Conservation (phyloP, 352 stramenopile genomes). For the Plasmopara viticola region DNA sequence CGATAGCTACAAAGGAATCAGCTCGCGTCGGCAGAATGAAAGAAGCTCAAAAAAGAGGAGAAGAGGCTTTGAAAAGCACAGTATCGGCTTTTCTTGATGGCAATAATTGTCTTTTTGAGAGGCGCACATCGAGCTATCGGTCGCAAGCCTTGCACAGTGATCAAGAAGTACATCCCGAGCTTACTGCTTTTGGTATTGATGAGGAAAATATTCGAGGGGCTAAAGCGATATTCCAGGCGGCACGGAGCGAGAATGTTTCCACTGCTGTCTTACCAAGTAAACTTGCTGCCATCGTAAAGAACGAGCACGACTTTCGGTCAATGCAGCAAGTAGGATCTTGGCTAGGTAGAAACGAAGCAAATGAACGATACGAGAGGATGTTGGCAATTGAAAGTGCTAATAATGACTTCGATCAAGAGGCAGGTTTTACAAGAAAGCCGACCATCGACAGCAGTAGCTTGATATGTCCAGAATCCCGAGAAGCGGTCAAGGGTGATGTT, state of each 20-base stretch:
- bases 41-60: slow-evolving; percentile 42
- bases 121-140: slow-evolving; percentile 44
- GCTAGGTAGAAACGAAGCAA: slow-evolving; percentile 48
- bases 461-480: slow-evolving; percentile 33
- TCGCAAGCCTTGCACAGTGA: slow-evolving; percentile 30
- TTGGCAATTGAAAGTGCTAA: slow-evolving; percentile 10
- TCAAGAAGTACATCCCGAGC: slow-evolving; percentile 6
- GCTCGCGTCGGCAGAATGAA: slow-evolving; percentile 23
- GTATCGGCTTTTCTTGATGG: slow-evolving; percentile 54
- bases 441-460: slow-evolving; percentile 31
- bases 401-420: background rate
- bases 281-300: slow-evolving; percentile 32
- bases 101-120: slow-evolving; percentile 53
- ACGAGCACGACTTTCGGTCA: slow-evolving; percentile 45
- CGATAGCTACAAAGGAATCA: slow-evolving; percentile 22
- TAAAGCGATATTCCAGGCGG: background rate
- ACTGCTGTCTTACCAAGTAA: slow-evolving; percentile 24
- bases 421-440: background rate
- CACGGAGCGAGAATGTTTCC: slow-evolving; percentile 1
- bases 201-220: slow-evolving; percentile 3
- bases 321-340: slow-evolving; percentile 62
- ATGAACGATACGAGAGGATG: slow-evolving; percentile 34
- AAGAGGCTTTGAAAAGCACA: slow-evolving; percentile 56
- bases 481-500: slow-evolving; percentile 18
- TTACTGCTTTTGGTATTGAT: background rate